phyloP scores from a whole-genome alignment of 768 basidiomycete genomes.

The Lactarius tabidus region DNA sequence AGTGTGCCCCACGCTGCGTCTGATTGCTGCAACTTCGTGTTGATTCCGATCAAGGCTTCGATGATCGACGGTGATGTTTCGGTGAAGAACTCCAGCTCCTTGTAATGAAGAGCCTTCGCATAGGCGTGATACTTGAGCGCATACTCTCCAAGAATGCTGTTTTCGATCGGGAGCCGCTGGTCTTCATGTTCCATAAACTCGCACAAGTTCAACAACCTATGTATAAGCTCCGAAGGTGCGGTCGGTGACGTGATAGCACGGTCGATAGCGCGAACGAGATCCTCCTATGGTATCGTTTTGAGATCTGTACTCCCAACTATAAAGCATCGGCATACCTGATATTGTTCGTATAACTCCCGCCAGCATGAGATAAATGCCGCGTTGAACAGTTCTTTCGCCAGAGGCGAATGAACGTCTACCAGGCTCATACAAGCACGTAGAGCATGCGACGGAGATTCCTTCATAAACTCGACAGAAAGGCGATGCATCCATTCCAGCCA shows the following conservation, averaged over 20 bases:
- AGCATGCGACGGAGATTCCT: slow-evolving; percentile 98
- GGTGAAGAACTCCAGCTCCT: slow-evolving; percentile 93
- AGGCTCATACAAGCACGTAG: slow-evolving; percentile 92
- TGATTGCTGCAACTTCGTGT: slow-evolving; percentile 93
- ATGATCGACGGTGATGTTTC: slow-evolving; percentile 89
- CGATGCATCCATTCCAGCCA: slow-evolving; percentile 97
- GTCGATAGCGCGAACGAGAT: slow-evolving; percentile 88
- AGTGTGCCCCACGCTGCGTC: slow-evolving; percentile 98
- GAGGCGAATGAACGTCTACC: slow-evolving; percentile 84
- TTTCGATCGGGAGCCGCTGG: slow-evolving; percentile 89
- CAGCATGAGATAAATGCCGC: slow-evolving; percentile 98
- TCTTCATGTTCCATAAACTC: slow-evolving; percentile 99
- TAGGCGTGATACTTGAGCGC: slow-evolving; percentile 92
- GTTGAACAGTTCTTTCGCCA: slow-evolving; percentile 94
- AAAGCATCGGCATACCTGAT: slow-evolving; percentile 60
- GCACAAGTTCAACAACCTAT: slow-evolving; percentile 86
- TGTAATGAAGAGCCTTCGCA: slow-evolving; percentile 97
- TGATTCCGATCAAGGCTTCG: slow-evolving; percentile 92
- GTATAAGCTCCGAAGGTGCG: slow-evolving; percentile 85
- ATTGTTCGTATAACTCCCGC: slow-evolving; percentile 92
- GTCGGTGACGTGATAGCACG: slow-evolving; percentile 71
- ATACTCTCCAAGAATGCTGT: slow-evolving; percentile 88
- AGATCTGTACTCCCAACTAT: background rate
- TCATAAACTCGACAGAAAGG: slow-evolving; percentile 93
- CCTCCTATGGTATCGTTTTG: slow-evolving; percentile 56